Percentiles rank a stretch among this genome's conserved stretches.
Conservation (phyloP, 2,329 filamentous ascomycete species). For the Ustulina deusta region DNA sequence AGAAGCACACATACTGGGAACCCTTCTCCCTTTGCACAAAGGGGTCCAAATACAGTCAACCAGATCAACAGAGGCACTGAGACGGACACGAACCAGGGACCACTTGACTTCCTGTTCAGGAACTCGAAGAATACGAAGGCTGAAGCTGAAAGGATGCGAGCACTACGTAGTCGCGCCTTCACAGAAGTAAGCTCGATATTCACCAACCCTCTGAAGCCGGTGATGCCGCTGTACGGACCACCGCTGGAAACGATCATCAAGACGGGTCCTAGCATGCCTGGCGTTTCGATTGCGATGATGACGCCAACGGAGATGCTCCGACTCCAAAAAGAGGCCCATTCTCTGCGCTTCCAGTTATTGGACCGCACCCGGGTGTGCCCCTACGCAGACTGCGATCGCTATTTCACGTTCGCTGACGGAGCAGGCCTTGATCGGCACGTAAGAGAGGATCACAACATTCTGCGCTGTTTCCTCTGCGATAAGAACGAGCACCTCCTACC, state of each 20-base stretch:
- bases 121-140: slow-evolving; percentile 34
- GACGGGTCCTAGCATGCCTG: slow-evolving; percentile 52
- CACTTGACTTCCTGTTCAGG: slow-evolving; percentile 35
- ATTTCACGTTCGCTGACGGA: slow-evolving; percentile 49
- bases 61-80: too few relatives aligned
- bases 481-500: slow-evolving; percentile 49
- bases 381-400: slow-evolving; percentile 53
- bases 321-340: slow-evolving; percentile 53
- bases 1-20: neutral
- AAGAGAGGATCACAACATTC: slow-evolving; percentile 48
- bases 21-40: neutral
- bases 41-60: too few relatives aligned
- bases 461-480: slow-evolving; percentile 49
- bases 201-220: slow-evolving; percentile 49
- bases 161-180: slow-evolving; percentile 50
- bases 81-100: neutral
- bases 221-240: slow-evolving; percentile 53
- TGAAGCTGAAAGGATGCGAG: slow-evolving; percentile 24
- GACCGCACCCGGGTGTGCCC: slow-evolving; percentile 55
- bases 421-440: slow-evolving; percentile 54
- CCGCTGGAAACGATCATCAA: slow-evolving; percentile 54
- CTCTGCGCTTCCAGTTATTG: slow-evolving; percentile 52
- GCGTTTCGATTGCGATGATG: slow-evolving; percentile 54
- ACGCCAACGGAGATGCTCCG: slow-evolving; percentile 57
- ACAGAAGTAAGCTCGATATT: slow-evolving; percentile 49